Base-by-base conservation (phyloP, 768 basidiomycete genomes). In the Auriscalpium orientale region DNA sequence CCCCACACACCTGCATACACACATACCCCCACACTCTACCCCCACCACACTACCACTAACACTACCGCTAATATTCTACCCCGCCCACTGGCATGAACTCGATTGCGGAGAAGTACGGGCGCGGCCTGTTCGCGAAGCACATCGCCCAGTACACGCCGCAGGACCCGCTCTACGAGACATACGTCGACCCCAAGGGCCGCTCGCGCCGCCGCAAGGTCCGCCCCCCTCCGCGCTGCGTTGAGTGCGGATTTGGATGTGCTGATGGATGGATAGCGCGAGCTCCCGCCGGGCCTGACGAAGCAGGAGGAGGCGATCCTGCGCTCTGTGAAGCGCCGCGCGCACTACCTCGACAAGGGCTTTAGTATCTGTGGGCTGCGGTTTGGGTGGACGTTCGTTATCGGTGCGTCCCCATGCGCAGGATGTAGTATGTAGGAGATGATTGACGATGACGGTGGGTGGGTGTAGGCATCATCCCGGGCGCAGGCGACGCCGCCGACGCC, bases 261-360 rank as follows among this genome's bases (percentile, higher is more conserved):
- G 13, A 54, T 44, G 8, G 7, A 16, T 28, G 28, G 12, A 8
- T 20, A 89, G 88, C 81, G 90, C 43, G 80, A 76, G 16, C 69
- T 80, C 0, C 93, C 93, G 0, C 81, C 82, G 9, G 92, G 92
- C 0, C 77, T 97, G 2, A 88, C 89, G 0, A 67, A 76, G 15
- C 80, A 87, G 21, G 95, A 97, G 61, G 79, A 79, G 38, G 80
- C 80, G 49, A 85, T 93, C 50, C 76, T 97, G 44, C 79, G 79
- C 61, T 80, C 84, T 18, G 83, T 97, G 35, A 82, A 89, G 64
- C 76, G 78, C 36, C 77, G 91, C 7, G 92, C 91, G 1, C 89
- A 89, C 63, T 82, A 85, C 66, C 84, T 97, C 54, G 94, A 97
- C 72, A 93, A 91, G 69, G 84, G 89, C 2, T 90, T 97, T 75